phyloP scores from a whole-genome alignment of 768 basidiomycete genomes.

The Leccinellum albellum region DNA sequence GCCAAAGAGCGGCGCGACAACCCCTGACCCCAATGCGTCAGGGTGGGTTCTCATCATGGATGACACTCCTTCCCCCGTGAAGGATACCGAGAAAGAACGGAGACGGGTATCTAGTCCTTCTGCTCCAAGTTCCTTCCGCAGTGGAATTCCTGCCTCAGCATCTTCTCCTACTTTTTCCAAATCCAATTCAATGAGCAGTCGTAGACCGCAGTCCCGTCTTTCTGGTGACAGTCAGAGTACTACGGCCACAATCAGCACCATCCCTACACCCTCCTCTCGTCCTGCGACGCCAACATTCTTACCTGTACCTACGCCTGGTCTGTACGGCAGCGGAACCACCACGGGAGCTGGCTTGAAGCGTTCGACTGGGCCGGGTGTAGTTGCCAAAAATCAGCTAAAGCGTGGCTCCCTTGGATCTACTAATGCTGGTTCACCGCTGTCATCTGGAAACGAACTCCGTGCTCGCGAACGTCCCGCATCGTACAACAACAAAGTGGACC shows the following conservation, averaged over 20 bases:
- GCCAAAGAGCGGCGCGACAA: slow-evolving; percentile 36
- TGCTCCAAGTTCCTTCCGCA: slow-evolving; percentile 50
- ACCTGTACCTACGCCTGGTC: slow-evolving; percentile 57
- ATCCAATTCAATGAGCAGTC: slow-evolving; percentile 43
- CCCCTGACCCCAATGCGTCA: slow-evolving; percentile 55
- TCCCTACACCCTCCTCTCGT: slow-evolving; percentile 64
- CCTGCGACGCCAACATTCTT: slow-evolving; percentile 76
- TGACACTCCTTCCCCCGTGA: slow-evolving; percentile 70
- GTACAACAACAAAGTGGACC: slow-evolving; percentile 22
- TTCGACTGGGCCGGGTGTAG: slow-evolving; percentile 48
- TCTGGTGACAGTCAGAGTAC: slow-evolving; percentile 59
- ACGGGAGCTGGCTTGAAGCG: slow-evolving; percentile 53
- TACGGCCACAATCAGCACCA: slow-evolving; percentile 55
- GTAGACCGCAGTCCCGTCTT: slow-evolving; percentile 70
- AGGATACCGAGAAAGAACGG: slow-evolving; percentile 51
- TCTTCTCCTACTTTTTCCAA: slow-evolving; percentile 44
- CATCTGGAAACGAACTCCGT: slow-evolving; percentile 26
- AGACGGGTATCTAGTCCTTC: slow-evolving; percentile 63
- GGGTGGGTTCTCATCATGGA: slow-evolving; percentile 92
- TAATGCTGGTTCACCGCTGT: slow-evolving; percentile 27
- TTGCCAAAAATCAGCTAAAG: slow-evolving; percentile 44
- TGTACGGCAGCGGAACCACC: slow-evolving; percentile 38
- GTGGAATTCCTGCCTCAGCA: slow-evolving; percentile 43
- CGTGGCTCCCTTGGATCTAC: slow-evolving; percentile 61
- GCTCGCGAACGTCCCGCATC: slow-evolving; percentile 27